Evolutionary conservation across 352 stramenopile genomes (phyloP), one percentile per base, ranked within the genome.

Genomic region (Plasmopara muralis): DNA sequence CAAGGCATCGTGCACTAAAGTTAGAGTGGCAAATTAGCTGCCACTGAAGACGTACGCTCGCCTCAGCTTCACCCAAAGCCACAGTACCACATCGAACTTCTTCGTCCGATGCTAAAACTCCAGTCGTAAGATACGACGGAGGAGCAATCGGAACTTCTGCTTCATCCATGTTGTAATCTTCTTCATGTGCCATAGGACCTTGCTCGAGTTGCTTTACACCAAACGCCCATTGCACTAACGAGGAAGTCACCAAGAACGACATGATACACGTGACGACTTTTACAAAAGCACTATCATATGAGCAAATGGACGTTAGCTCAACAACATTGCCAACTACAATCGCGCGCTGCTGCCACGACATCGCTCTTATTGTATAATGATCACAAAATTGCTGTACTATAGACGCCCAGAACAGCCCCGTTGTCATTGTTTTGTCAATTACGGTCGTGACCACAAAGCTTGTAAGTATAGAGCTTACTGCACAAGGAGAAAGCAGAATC

Each of bases 1-100:
- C 57, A 33, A 86, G 65, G 15, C 60, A 68, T 4, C 57, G 57
- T 0, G 53, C 58, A 46, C 65, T 67, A 40, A 85, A 86, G 2
- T 35, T 60, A 4, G 66, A 67, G 10, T 73, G 59, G 30, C 62
- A 74, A 20, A 83, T 46, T 16, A 73, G 63, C 12, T 75, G 61
- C 68, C 72, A 83, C 47, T 83, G 72, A 13, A 29, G 38, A 50
- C 64, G 64, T 10, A 83, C 63, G 30, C 14, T 52, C 4, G 25
- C 12, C 28, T 68, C 50, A 33, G 29, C 57, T n/a, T 48, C 15
- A 0, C 39, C 41, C 2, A 82, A 49, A 0, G 51, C 50, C 20
- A 50, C 1, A 4, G 9, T 28, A n/a, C 45, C 56, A 6, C 38
- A 35, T 15, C 34, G 43, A n/a, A 60, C 37, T 60, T 66, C 50